Evolutionary conservation across 805 yeast genomes (phyloP).

Genomic region (Teunomyces kruisii): DNA sequence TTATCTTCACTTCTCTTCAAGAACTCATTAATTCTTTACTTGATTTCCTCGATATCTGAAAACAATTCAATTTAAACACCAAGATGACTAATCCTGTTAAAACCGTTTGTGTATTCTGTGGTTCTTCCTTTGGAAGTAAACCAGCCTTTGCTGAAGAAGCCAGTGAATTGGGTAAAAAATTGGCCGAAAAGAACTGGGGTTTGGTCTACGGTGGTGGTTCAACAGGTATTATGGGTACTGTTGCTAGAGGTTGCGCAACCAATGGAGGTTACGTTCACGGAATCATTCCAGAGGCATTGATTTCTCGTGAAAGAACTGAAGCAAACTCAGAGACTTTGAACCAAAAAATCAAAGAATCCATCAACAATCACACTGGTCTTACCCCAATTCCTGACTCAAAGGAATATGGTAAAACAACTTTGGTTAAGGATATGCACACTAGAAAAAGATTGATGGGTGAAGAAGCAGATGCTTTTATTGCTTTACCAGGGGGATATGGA

Average conservation of each 20-base stretch:
- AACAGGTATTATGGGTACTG: slow-evolving; percentile 78
- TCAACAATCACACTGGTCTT: slow-evolving; percentile 62
- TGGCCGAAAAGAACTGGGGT: slow-evolving; percentile 66
- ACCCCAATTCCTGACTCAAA: slow-evolving; percentile 62
- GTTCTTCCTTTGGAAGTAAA: slow-evolving; percentile 71
- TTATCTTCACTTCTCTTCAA: neutral
- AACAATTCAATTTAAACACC: neutral
- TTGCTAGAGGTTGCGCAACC: slow-evolving; percentile 62
- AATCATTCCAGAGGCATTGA: slow-evolving; percentile 80
- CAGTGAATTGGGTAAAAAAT: slow-evolving; percentile 52
- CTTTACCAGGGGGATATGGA: slow-evolving; percentile 92
- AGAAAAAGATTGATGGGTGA: slow-evolving; percentile 83
- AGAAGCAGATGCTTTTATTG: slow-evolving; percentile 83
- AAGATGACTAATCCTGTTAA: slow-evolving; percentile 33
- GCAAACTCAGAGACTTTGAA: slow-evolving; percentile 35
- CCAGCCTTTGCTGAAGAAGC: slow-evolving; percentile 54
- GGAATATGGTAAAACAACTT: slow-evolving; percentile 72
- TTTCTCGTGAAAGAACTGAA: slow-evolving; percentile 58
- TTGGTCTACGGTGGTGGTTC: slow-evolving; percentile 90
- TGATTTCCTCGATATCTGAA: too few species aligned
- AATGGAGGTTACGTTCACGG: slow-evolving; percentile 76
- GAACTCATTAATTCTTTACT: neutral
- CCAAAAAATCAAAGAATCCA: slow-evolving; percentile 47
- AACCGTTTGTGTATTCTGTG: slow-evolving; percentile 81
- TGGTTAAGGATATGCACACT: slow-evolving; percentile 88